Base-by-base conservation (phyloP, 2,329 filamentous ascomycete species). In the Sporothrix globosa region DNA sequence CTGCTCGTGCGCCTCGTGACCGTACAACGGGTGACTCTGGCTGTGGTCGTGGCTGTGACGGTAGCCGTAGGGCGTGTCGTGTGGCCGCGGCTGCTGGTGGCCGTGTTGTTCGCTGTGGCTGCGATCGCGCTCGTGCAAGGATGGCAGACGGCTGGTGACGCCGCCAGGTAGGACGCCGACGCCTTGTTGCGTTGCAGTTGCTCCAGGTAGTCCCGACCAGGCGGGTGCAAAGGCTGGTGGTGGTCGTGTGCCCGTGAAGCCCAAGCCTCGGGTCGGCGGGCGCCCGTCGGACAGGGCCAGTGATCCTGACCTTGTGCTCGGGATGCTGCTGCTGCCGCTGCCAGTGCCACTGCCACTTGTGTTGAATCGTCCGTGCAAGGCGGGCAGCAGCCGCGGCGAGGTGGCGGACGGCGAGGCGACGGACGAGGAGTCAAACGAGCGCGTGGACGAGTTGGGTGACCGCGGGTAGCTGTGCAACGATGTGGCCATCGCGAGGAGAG, bases 381-480 rank as follows among this genome's bases (percentile, higher is more conserved):
- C 60, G 70, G 84, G 81, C 69, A 84, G 81, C 69, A 84, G 83
- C 74, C 84, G 84, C 66, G 87, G 87, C 24, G 88, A 90, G 39
- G 87, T 85, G 70, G 86, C 84, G 71, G 87, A 88, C 30, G 87
- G 88, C 71, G 87, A 88, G 34, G 87, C 88, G 75, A 88, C 86
- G 63, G 87, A 88, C 13, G 87, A 88, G 72, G 87, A 89, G 79
- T 88, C 86, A 83, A 88, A 89, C 74, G 87, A 88, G 78, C 84
- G 83, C 73, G 84, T 85, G 74, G 87, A 88, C 72, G 82, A 83
- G 78, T 88, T 88, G 72, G 88, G 87, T 71, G 87, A 89, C 79
- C 86, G 87, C 76, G 85, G 80, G 78, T 86, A 89, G 66, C 83
- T 86, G 80, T 89, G 86, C 76, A 85, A 82, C 78, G 81, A 80